A percentile compares a stretch with the other conserved stretches of the same genome.
Conservation (phyloP, 768 basidiomycete genomes). For the Auriscalpium vulgare region DNA sequence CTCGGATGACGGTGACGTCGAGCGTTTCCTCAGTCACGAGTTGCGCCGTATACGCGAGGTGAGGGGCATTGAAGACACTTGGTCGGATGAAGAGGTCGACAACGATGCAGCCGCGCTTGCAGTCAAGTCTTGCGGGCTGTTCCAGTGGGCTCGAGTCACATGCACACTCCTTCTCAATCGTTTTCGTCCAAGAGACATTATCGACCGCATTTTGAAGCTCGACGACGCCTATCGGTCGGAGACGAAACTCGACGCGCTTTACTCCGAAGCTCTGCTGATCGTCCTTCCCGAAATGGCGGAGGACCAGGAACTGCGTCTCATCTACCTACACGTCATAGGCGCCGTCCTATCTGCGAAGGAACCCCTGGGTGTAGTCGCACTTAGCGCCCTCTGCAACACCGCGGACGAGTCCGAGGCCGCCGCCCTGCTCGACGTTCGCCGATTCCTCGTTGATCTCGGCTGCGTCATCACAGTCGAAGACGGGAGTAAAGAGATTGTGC, state of each 20-base stretch:
- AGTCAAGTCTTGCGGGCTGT: constrained; percentile 10
- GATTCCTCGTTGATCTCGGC: constrained; percentile 7
- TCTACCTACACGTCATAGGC: constrained; percentile 6
- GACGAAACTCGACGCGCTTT: constrained; percentile 5
- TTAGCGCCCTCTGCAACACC: not conserved
- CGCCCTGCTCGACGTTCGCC: not conserved
- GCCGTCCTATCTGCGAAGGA: constrained; percentile 3
- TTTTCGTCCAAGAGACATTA: constrained; percentile 1
- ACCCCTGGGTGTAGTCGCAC: constrained; percentile 5
- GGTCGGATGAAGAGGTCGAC: not conserved
- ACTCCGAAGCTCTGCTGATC: constrained; percentile 2
- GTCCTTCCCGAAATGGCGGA: not conserved
- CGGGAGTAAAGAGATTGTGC: constrained; percentile 2
- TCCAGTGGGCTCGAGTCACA: constrained; percentile 13
- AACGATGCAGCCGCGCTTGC: constrained; percentile 3
- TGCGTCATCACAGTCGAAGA: constrained; percentile 2
- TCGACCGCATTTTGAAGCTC: constrained; percentile 3
- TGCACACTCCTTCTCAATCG: constrained; percentile 3
- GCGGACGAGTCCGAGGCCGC: not conserved
- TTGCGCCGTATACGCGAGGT: not conserved
- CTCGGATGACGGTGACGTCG: constrained; percentile 8
- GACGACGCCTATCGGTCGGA: not conserved
- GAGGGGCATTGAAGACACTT: not conserved
- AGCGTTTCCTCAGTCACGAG: constrained; percentile 3
- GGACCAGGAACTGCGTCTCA: not conserved